Conservation (phyloP, 2,329 filamentous ascomycete species). For the Hypoxylon sp. region DNA sequence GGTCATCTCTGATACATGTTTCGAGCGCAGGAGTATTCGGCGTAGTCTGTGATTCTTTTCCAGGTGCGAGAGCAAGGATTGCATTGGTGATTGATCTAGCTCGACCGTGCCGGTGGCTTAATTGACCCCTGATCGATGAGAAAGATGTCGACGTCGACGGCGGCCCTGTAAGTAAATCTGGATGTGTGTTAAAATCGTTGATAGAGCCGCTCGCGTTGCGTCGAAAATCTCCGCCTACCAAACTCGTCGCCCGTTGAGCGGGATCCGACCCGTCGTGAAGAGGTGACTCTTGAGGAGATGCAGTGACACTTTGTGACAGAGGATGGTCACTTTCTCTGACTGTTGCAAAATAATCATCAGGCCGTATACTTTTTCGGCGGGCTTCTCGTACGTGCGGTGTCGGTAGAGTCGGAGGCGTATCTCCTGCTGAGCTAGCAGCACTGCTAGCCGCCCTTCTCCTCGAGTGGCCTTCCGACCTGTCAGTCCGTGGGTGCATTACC, state of each 20-base stretch:
- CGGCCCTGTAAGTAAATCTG: constrained; percentile 51
- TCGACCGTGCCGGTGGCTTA: constrained; percentile 58
- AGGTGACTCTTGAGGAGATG: constrained; percentile 70
- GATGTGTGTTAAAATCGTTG: constrained; percentile 55
- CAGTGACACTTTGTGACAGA: constrained; percentile 78
- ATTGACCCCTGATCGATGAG: constrained; percentile 48
- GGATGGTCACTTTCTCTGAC: constrained; percentile 73
- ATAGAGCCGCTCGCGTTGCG: constrained; percentile 52
- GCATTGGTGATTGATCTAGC: constrained; percentile 60
- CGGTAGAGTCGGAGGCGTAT: constrained; percentile 61
- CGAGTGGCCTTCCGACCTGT: constrained; percentile 67
- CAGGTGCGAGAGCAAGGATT: constrained; percentile 58
- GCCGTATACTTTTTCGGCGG: constrained; percentile 65
- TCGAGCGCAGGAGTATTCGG: constrained; percentile 57
- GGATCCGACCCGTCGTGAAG: constrained; percentile 49
- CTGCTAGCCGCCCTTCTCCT: constrained; percentile 71
- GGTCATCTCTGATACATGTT: constrained; percentile 52
- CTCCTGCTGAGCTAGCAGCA: constrained; percentile 72
- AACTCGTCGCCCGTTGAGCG: constrained; percentile 57
- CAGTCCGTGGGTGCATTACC: constrained; percentile 71
- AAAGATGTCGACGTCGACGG: constrained; percentile 50
- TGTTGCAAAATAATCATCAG: constrained; percentile 67
- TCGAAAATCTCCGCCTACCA: constrained; percentile 54
- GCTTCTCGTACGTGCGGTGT: constrained; percentile 66
- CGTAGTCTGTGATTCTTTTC: constrained; percentile 52